Percentiles rank a stretch among this genome's conserved stretches.
Conservation (phyloP, 1,139 yeast genomes). For the Insectozyma bohioensis region DNA sequence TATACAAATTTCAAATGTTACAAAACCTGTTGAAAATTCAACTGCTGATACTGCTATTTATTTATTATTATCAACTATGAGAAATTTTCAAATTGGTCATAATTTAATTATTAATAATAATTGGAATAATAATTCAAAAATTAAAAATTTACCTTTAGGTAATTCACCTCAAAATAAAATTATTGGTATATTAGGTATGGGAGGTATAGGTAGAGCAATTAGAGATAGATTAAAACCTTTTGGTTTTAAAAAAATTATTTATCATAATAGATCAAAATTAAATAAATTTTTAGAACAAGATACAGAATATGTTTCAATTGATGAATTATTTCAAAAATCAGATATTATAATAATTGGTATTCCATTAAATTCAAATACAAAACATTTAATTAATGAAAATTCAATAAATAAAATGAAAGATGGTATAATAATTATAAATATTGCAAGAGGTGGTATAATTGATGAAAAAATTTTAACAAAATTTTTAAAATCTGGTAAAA, state of each 20-base stretch:
- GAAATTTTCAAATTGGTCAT: slow-evolving; percentile 56
- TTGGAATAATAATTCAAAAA: slow-evolving; percentile 50
- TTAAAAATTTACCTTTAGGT: slow-evolving; percentile 29
- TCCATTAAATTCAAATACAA: slow-evolving; percentile 61
- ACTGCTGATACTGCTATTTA: slow-evolving; percentile 82
- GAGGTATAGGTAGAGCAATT: slow-evolving; percentile 74
- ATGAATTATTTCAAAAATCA: slow-evolving; percentile 51
- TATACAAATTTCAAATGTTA: slow-evolving; percentile 73
- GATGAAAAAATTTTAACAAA: slow-evolving; percentile 64
- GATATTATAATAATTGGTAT: slow-evolving; percentile 64
- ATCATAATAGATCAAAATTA: slow-evolving; percentile 59
- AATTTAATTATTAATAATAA: slow-evolving; percentile 53
- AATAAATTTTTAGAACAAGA: slow-evolving; percentile 55
- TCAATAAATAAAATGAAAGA: slow-evolving; percentile 58
- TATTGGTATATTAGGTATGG: slow-evolving; percentile 73
- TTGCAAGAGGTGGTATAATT: slow-evolving; percentile 74
- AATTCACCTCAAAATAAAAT: slow-evolving; percentile 60
- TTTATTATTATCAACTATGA: slow-evolving; percentile 62
- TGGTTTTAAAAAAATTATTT: slow-evolving; percentile 59
- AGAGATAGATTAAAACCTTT: slow-evolving; percentile 64
- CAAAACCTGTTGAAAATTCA: slow-evolving; percentile 70
- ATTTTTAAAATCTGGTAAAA: slow-evolving; percentile 66
- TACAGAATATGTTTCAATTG: slow-evolving; percentile 54
- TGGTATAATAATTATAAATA: slow-evolving; percentile 64
- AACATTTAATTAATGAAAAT: slow-evolving; percentile 55